Percentiles rank a stretch among this genome's conserved stretches.
These are phyloP conservation scores for Trichophyton equinum DNA, from an alignment of 2,329 filamentous ascomycete species.

Conservation along the genomic window DNA sequence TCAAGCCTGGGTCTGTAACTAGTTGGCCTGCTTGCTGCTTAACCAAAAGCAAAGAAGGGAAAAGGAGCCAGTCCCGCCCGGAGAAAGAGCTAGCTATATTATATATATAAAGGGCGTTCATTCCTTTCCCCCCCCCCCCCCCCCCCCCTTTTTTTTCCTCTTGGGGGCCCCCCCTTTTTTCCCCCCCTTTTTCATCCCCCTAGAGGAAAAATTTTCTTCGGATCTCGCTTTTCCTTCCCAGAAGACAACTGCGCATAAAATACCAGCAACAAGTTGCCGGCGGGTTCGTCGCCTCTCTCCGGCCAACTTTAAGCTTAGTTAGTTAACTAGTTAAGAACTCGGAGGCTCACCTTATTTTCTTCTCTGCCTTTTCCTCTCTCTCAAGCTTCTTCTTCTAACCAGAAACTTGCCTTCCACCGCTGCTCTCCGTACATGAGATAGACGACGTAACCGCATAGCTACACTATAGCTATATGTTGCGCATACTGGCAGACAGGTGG, in stretches of 20 bases:
- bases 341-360: not conserved
- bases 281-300: too few relatives aligned
- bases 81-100: too few relatives aligned
- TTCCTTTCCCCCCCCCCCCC: not conserved
- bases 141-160: too few relatives aligned
- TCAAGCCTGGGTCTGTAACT: too few relatives aligned
- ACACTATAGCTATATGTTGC: constrained; percentile 41
- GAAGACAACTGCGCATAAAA: too few relatives aligned
- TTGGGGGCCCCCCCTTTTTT: not conserved
- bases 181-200: not conserved
- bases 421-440: not conserved
- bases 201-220: too few relatives aligned
- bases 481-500: constrained; percentile 40
- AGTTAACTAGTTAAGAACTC: too few relatives aligned
- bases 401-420: not conserved
- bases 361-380: not conserved
- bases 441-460: not conserved
- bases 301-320: too few relatives aligned
- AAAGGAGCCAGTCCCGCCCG: not conserved
- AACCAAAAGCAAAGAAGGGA: not conserved
- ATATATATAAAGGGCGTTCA: too few relatives aligned
- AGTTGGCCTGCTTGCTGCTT: too few relatives aligned
- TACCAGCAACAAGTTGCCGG: too few relatives aligned
- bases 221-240: too few relatives aligned
- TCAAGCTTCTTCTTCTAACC: not conserved